Evolutionary conservation across 1,284 basidiomycete species (phyloP).

Genomic region (Thelephora terrestris): DNA sequence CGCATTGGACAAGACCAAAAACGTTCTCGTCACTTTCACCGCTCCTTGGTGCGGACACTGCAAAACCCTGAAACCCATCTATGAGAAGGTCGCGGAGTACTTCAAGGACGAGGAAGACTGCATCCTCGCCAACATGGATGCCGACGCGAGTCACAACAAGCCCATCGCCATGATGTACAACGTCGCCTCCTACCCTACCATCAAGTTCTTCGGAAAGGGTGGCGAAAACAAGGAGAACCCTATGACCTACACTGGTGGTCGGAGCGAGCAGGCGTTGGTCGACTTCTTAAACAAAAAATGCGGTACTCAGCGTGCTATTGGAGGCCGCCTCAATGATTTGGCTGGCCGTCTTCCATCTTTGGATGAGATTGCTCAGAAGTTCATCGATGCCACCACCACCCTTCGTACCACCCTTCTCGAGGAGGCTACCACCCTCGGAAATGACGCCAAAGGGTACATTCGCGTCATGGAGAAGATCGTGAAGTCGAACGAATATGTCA

Average conservation of each 20-base stretch:
- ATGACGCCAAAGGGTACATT: slow-evolving; percentile 73
- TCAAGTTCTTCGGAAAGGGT: slow-evolving; percentile 85
- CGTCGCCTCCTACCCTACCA: slow-evolving; percentile 75
- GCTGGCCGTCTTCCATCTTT: slow-evolving; percentile 78
- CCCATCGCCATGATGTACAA: slow-evolving; percentile 68
- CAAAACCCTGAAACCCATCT: slow-evolving; percentile 80
- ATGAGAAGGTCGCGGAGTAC: slow-evolving; percentile 74
- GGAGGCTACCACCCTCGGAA: slow-evolving; percentile 44
- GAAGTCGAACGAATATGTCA: slow-evolving; percentile 67
- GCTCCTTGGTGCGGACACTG: slow-evolving; percentile 86
- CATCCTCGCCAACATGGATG: slow-evolving; percentile 85
- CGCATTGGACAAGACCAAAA: slow-evolving; percentile 65
- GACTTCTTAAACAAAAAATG: slow-evolving; percentile 80
- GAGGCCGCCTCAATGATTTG: slow-evolving; percentile 72
- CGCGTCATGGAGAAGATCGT: slow-evolving; percentile 87
- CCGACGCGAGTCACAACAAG: slow-evolving; percentile 75
- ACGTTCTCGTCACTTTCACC: slow-evolving; percentile 88
- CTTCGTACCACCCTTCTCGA: slow-evolving; percentile 53
- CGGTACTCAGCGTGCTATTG: slow-evolving; percentile 73
- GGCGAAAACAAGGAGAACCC: slow-evolving; percentile 39
- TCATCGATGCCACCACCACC: slow-evolving; percentile 64
- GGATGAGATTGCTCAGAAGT: slow-evolving; percentile 86
- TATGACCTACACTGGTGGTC: slow-evolving; percentile 57
- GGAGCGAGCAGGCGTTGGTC: slow-evolving; percentile 63
- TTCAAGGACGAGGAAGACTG: slow-evolving; percentile 77